These are phyloP conservation scores for Plasmodium yoelii DNA, from an alignment of 169 alveolate species.

Conservation along the genomic window DNA sequence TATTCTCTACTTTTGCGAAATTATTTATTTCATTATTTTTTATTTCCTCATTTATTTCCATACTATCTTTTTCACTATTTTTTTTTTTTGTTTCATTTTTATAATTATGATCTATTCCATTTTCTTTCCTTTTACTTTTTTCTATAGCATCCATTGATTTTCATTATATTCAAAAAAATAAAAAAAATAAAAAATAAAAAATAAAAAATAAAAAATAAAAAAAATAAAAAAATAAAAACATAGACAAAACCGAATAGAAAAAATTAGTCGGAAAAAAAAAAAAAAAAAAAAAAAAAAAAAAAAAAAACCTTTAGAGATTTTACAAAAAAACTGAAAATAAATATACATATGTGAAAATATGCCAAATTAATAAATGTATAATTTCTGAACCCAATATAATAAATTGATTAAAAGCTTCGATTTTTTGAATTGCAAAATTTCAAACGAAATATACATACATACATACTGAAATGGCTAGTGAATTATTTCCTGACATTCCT, in stretches of 20 bases:
- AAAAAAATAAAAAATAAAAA: slow-evolving; percentile 42
- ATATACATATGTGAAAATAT: too few species aligned
- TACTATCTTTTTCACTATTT: background rate
- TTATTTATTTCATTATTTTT: slow-evolving; percentile 24
- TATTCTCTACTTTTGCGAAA: slow-evolving; percentile 31
- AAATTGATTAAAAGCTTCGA: too few species aligned
- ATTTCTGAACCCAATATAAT: background rate
- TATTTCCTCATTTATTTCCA: slow-evolving; percentile 10
- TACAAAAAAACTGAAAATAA: background rate
- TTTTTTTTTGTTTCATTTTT: slow-evolving; percentile 27
- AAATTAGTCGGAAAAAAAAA: background rate
- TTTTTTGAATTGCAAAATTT: too few species aligned
- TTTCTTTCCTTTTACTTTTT: slow-evolving; percentile 35
- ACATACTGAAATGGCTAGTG: too few species aligned
- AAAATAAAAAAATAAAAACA: slow-evolving; percentile 26
- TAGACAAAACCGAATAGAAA: background rate
- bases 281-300: background rate
- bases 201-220: too few species aligned
- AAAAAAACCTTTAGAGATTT: background rate
- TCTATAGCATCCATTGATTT: slow-evolving; percentile 73
- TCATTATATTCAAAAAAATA: slow-evolving; percentile 15
- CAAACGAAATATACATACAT: too few species aligned
- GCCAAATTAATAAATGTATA: background rate
- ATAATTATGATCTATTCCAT: slow-evolving; percentile 23
- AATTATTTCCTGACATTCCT: too few species aligned